These are phyloP conservation scores for Pistacia atlantica DNA, from an alignment of 345 rosid species.

Conservation along the genomic window DNA sequence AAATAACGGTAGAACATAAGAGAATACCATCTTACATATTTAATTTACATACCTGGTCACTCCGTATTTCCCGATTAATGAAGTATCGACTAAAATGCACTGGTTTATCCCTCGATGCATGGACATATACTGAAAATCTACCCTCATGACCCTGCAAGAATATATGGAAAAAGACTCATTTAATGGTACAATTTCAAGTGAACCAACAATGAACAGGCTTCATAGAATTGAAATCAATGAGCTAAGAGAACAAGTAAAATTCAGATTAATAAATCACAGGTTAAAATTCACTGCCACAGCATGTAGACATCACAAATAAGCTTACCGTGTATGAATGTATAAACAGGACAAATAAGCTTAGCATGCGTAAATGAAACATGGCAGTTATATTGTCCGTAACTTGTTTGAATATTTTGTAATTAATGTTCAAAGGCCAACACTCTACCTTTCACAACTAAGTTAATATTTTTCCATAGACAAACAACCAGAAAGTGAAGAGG, in stretches of 20 bases:
- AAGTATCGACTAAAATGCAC: constrained; percentile 80
- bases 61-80: constrained; percentile 65
- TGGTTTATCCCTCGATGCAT: constrained; percentile 73
- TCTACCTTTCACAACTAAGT: background rate
- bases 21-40: background rate
- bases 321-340: background rate
- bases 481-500: background rate
- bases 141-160: constrained; percentile 77
- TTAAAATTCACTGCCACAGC: background rate
- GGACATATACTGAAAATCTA: constrained; percentile 75
- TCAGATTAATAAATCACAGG: background rate
- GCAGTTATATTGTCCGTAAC: background rate
- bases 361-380: background rate
- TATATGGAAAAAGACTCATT: constrained; percentile 6
- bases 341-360: background rate
- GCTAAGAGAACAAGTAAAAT: background rate
- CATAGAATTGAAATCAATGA: background rate
- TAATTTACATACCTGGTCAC: constrained; percentile 54
- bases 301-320: background rate
- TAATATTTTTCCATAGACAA: background rate
- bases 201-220: background rate
- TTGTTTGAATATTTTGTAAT: background rate
- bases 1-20: background rate
- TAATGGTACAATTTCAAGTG: background rate
- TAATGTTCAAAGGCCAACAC: background rate